Evolutionary conservation across 768 basidiomycete genomes (phyloP), one percentile per base, ranked within the genome.

Genomic region (Macrolepiota albuminosa): DNA sequence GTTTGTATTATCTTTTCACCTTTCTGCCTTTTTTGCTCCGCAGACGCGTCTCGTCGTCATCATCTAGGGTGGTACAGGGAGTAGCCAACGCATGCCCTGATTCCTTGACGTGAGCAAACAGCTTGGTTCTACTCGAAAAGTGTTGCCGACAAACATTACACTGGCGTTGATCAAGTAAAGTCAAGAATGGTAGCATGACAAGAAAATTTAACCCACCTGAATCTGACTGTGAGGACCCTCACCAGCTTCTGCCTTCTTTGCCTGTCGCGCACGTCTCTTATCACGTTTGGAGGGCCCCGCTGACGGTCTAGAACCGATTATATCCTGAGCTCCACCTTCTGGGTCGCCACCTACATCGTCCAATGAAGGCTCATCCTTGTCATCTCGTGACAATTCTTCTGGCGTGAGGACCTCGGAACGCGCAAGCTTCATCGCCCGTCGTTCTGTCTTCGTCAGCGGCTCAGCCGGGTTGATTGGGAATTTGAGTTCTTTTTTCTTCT

Each of bases 261-360:
- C 84, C 70, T 96, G 91, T 50, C 85, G 79, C 18, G 88, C 87
- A 52, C 86, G 81, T 50, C 95, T 77, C 71, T 88, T 93, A 36
- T 97, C 93, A 60, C 84, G 85, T 73, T 97, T 98, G 6, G 92
- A 75, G 1, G 70, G 68, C 58, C 73, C 73, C 26, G 29, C 34
- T 40, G 67, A 56, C 4, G 36, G 51, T 16, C n/a, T 26, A 6
- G 53, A 18, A 9, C 37, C 45, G n/a, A 50, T 56, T 42, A 55
- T 61, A 34, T 60, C 58, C 26, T 59, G 63, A 37, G 48, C 52
- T 36, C 43, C 59, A 40, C 13, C 61, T 14, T 61, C 61, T 16
- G 13, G 55, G 43, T 52, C 55, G 46, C 46, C 58, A 24, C 11
- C 40, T 21, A 46, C 49, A 11, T 56, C 54, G 43, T 46, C 37